Conservation (phyloP, 371 early-diverging fungal species). For the Circinella umbellata region DNA sequence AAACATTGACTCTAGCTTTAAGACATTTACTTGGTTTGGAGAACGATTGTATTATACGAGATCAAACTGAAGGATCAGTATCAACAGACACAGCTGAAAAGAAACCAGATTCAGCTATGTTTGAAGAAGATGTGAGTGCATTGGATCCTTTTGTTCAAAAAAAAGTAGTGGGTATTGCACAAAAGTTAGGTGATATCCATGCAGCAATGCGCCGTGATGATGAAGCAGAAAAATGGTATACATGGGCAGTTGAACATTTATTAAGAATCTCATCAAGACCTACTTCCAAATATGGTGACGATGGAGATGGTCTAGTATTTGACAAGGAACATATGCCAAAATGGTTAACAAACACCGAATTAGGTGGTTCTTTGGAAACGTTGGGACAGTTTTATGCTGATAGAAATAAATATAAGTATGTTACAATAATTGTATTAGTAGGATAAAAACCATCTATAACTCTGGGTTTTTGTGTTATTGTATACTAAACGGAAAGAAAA, state of each 20-base stretch:
- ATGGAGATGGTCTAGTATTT: conserved; percentile 37
- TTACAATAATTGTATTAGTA: too few species aligned
- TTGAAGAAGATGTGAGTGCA: conserved; percentile 11
- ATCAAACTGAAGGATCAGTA: background rate
- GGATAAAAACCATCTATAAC: too few species aligned
- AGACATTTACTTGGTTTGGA: conserved; percentile 37
- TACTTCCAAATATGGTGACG: conserved; percentile 38
- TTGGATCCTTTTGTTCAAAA: conserved; percentile 35
- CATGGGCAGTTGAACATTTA: conserved; percentile 67
- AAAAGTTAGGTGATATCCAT: conserved; percentile 65
- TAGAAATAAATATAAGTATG: conserved; percentile 48
- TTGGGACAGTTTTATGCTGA: conserved; percentile 63
- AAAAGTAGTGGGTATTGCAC: conserved; percentile 61
- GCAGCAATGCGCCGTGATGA: conserved; percentile 49
- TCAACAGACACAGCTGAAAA: background rate
- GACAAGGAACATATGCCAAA: conserved; percentile 62
- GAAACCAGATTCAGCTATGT: conserved; percentile 18
- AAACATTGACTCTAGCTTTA: conserved; percentile 53
- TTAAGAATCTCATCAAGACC: conserved; percentile 33
- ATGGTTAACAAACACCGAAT: conserved; percentile 64
- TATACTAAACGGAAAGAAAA: too few species aligned
- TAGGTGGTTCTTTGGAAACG: conserved; percentile 64
- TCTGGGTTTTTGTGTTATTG: too few species aligned
- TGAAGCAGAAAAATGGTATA: conserved; percentile 65
- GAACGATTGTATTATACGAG: conserved; percentile 3